Percentiles rank a stretch among this genome's conserved stretches.
These are phyloP conservation scores for Amanita pallidorosea DNA, from an alignment of 768 basidiomycete genomes.

Conservation along the genomic window DNA sequence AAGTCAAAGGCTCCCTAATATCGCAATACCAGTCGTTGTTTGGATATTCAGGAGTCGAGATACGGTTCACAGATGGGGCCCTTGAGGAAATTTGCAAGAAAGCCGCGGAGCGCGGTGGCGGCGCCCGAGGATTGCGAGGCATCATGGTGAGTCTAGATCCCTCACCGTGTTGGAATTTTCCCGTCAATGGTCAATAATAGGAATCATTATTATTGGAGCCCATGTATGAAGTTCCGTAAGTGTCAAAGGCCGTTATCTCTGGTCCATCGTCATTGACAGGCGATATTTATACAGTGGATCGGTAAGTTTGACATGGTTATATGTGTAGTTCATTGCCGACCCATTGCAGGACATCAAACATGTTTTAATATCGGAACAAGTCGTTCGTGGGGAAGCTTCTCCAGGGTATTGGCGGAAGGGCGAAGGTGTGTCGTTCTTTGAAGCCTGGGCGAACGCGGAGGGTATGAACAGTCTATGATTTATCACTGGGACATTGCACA, in stretches of 20 bases:
- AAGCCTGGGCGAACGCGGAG: conserved; percentile 69
- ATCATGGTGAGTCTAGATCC: conserved; percentile 55
- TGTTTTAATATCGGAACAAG: conserved; percentile 69
- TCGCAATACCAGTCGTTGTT: conserved; percentile 86
- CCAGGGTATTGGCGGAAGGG: conserved; percentile 71
- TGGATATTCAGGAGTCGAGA: conserved; percentile 73
- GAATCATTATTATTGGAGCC: conserved; percentile 76
- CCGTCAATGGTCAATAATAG: conserved; percentile 23
- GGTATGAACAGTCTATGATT: conserved; percentile 10
- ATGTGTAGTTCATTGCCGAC: neutral
- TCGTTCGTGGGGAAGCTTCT: conserved; percentile 50
- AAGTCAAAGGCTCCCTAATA: conserved; percentile 84
- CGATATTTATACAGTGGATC: conserved; percentile 38
- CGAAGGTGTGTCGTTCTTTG: conserved; percentile 60
- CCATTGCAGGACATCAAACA: conserved; percentile 54
- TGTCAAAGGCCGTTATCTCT: conserved; percentile 12
- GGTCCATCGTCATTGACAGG: neutral
- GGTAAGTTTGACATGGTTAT: conserved; percentile 26
- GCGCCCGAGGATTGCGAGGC: conserved; percentile 81
- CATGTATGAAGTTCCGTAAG: conserved; percentile 91
- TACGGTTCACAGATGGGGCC: conserved; percentile 76
- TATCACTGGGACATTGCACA: neutral
- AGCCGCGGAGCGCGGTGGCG: conserved; percentile 76
- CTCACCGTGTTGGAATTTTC: neutral
- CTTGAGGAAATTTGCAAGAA: conserved; percentile 73